These are phyloP conservation scores for Trebouxia sp. DNA, from an alignment of 139 green algal species.

Conservation along the genomic window DNA sequence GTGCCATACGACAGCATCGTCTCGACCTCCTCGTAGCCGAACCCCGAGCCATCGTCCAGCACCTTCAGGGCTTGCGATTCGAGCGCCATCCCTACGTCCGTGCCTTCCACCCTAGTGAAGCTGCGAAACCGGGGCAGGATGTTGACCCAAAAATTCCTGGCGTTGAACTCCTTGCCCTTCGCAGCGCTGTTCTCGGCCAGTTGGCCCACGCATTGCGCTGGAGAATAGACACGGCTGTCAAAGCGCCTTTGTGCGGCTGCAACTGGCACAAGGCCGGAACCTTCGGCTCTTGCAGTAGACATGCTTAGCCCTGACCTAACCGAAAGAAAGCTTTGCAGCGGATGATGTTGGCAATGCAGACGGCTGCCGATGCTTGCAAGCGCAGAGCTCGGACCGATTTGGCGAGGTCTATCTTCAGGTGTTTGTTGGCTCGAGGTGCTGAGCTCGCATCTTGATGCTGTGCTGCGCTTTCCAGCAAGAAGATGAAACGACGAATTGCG, in stretches of 20 bases:
- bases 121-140: neutral
- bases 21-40: neutral
- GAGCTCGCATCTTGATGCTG: neutral
- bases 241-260: neutral
- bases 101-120: neutral
- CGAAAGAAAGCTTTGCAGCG: too few relatives aligned
- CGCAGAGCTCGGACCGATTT: too few relatives aligned
- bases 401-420: too few relatives aligned
- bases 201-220: neutral
- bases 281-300: neutral
- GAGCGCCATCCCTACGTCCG: neutral
- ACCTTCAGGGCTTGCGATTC: neutral
- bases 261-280: neutral
- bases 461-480: neutral
- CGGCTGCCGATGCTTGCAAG: too few relatives aligned
- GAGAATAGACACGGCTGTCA: neutral
- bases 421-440: neutral
- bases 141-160: neutral
- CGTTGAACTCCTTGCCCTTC: neutral
- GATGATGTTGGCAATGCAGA: too few relatives aligned
- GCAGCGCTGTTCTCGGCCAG: constrained; percentile 16
- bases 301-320: neutral
- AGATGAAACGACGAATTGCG: neutral
- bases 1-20: neutral
- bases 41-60: neutral